Base-by-base conservation (phyloP, 106 monocot genomes). In the Acorus gramineus region DNA sequence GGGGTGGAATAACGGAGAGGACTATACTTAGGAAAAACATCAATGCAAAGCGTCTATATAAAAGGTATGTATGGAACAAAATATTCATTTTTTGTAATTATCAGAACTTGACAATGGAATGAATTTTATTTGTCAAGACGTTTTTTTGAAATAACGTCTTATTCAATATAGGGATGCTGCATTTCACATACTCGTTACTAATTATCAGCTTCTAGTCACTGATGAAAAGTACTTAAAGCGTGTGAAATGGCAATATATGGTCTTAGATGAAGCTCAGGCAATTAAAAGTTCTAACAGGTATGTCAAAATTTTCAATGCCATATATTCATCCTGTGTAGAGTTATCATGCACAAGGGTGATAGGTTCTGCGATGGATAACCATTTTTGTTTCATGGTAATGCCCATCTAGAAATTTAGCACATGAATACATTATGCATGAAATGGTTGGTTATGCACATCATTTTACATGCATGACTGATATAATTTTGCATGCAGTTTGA, bases 171-270 rank as follows among this genome's bases (percentile, higher is more conserved):
- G 96, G 80, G 96, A 96, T 12, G 69, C 96, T 63, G 74, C 82
- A 57, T 96, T 96, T 61, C 96, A 96, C 82, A 96, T 96, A 71
- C 76, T 96, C 42, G 85, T 96, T 69, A 96, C 96, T 46, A 96
- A 87, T 74, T 96, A 96, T 65, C 96, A 91, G 85, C 67, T 96
- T 53, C 78, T 96, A 74, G 85, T 96, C 50, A 63, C 78, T 64
- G 96, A 96, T 77, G 96, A 96, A 65, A 96, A 96, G 70, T 76
- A 78, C 64, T 70, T 96, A 55, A 69, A 82, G 55, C 82, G 85
- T 56, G 83, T 96, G 8, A 96, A 91, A 80, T 96, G 96, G 96
- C 96, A 91, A 53, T 96, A 91, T 72, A 91, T 96, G 96, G 96
- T 96, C 52, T 79, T 96, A 49, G 96, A 96, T 85, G 96, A 96